Evolutionary conservation across 768 basidiomycete species (phyloP).

Genomic region (Mycena filopes): DNA sequence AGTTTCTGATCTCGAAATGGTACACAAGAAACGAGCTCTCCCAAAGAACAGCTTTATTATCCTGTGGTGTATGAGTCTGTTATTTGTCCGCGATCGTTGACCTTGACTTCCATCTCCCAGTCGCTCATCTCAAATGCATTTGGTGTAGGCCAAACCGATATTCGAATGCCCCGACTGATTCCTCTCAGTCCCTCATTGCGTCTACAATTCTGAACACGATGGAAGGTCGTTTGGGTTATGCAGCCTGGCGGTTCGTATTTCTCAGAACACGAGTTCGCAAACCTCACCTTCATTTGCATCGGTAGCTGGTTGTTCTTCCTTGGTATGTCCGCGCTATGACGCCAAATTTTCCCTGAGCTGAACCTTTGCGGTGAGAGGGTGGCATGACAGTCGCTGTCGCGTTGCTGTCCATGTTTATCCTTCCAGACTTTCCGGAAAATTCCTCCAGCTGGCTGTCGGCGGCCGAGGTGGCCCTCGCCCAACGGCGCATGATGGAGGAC

Average conservation of each 20-base stretch:
- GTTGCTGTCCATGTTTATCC: constrained; percentile 66
- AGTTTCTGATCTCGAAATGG: constrained; percentile 73
- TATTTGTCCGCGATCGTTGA: background rate
- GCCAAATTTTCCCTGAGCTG: background rate
- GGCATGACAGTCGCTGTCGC: constrained; percentile 61
- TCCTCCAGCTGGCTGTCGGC: constrained; percentile 64
- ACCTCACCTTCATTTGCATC: background rate
- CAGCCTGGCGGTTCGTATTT: constrained; percentile 74
- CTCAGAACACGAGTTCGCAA: background rate
- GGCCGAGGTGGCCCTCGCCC: constrained; percentile 66
- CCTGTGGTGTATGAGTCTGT: constrained; percentile 61
- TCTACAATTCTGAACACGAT: constrained; percentile 79
- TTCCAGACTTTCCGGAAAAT: constrained; percentile 80
- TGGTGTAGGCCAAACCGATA: constrained; percentile 47
- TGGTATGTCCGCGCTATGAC: constrained; percentile 35
- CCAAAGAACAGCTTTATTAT: constrained; percentile 71
- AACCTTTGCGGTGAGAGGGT: constrained; percentile 50
- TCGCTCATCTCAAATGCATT: constrained; percentile 83
- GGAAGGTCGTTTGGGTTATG: constrained; percentile 73
- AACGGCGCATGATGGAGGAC: constrained; percentile 72
- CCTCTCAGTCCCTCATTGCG: constrained; percentile 65
- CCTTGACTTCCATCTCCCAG: constrained; percentile 4
- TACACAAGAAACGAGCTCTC: constrained; percentile 80
- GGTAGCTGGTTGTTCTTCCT: constrained; percentile 81
- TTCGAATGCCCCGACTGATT: background rate